Percentiles rank a stretch among this genome's conserved stretches.
phyloP scores from a whole-genome alignment of 306 rosid species.

The Phaseolus lunatus region DNA sequence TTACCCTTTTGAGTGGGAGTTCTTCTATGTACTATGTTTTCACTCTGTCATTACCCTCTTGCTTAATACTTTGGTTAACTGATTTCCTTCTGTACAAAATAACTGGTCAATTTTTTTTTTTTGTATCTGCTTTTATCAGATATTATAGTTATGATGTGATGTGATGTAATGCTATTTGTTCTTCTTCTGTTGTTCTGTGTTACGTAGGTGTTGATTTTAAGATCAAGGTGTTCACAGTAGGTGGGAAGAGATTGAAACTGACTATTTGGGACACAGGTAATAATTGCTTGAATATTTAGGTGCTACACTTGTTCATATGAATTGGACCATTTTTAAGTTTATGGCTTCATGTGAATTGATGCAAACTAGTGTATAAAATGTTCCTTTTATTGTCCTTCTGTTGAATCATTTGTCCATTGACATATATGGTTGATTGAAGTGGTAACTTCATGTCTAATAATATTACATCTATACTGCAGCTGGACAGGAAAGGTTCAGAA shows the following conservation, averaged over 20 bases:
- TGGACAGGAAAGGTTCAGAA: constrained; percentile 97
- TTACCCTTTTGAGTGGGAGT: constrained; percentile 3
- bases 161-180: constrained; percentile 4
- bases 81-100: constrained; percentile 1
- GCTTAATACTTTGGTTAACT: not conserved
- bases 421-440: constrained; percentile 55
- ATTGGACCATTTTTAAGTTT: constrained; percentile 1
- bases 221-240: constrained; percentile 83
- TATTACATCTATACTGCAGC: constrained; percentile 70
- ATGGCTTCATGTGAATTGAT: not conserved
- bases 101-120: constrained; percentile 31
- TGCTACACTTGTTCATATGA: constrained; percentile 34
- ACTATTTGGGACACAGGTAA: constrained; percentile 99
- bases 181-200: constrained; percentile 29
- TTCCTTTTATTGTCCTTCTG: constrained; percentile 11
- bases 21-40: not conserved
- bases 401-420: constrained; percentile 45
- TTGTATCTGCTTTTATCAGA: constrained; percentile 5
- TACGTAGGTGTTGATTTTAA: constrained; percentile 94
- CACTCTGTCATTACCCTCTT: no score
- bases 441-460: constrained; percentile 44
- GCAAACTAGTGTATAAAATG: constrained; percentile 20
- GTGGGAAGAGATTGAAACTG: constrained; percentile 86
- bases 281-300: not conserved
- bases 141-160: constrained; percentile 13